phyloP scores from a whole-genome alignment of 257 asterid genomes.

The Plantago ovata region DNA sequence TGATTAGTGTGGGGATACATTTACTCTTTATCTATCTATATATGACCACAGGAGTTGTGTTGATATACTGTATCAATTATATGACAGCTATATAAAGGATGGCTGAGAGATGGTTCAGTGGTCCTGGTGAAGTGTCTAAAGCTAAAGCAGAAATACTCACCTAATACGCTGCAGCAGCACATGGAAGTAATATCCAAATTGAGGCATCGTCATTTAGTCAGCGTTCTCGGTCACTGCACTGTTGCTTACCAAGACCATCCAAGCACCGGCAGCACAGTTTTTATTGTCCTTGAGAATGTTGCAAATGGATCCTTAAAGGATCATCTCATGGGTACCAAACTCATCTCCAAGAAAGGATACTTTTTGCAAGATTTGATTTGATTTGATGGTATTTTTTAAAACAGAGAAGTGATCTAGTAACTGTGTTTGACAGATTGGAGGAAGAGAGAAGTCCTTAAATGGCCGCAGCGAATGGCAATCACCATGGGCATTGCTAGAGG shows the following conservation, averaged over 20 bases:
- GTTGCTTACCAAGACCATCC: slow-evolving; percentile 91
- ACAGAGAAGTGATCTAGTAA: background rate
- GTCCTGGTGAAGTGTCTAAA: slow-evolving; percentile 85
- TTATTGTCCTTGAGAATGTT: slow-evolving; percentile 72
- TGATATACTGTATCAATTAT: background rate
- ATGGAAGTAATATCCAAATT: slow-evolving; percentile 88
- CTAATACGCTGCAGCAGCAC: slow-evolving; percentile 82
- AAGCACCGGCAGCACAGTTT: slow-evolving; percentile 65
- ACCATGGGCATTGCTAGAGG: slow-evolving; percentile 85
- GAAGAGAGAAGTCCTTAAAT: slow-evolving; percentile 69
- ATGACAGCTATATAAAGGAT: slow-evolving; percentile 70
- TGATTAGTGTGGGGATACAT: background rate
- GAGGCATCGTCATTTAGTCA: slow-evolving; percentile 85
- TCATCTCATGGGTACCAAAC: slow-evolving; percentile 59
- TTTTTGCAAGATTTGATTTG: no score
- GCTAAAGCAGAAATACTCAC: slow-evolving; percentile 76
- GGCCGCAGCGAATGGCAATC: slow-evolving; percentile 94
- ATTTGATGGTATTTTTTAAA: background rate
- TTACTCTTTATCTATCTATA: no score
- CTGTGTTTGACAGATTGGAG: slow-evolving; percentile 64
- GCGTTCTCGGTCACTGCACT: slow-evolving; percentile 90
- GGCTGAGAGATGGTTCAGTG: slow-evolving; percentile 81
- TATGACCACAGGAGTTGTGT: no score
- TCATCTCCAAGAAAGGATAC: background rate
- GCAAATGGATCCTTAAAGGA: slow-evolving; percentile 70